Base-by-base conservation (phyloP, 164 flowering plant genomes). In the Kingdonia uniflora region DNA sequence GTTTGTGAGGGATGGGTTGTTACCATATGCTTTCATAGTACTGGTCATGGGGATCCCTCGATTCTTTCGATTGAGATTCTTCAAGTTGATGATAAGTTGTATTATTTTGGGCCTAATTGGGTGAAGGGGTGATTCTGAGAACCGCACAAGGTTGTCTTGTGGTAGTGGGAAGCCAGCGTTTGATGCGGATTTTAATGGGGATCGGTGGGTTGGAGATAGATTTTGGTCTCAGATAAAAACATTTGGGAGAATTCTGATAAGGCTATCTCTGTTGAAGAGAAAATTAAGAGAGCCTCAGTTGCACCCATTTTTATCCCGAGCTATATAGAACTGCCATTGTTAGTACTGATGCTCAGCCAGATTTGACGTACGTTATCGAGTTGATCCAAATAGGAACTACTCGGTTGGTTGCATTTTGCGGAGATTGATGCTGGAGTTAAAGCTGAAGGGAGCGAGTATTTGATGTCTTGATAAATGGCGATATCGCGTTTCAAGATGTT, bases 1-100 rank as follows among this genome's bases (percentile, higher is more conserved):
- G 41, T 80, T 78, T 74, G 74, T 94, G 6, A 65, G 47, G 0
- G 95, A 89, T 69, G 75, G 78, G 59, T 85, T 47, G 84, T 78
- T n/a, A 75, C 95, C 6, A 38, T 76, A 42, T 94, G 99, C 74
- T 89, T 94, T 69, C 96, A 87, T 57, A 87, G 96, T 68, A 94
- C 96, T 50, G 99, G 99, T 52, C 99, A 83, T 68, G 99, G 97
- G 45, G 95, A 86, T 60, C 99, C 99, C 40, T 74, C 97, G n/a
- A 65, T 89, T 17, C 75, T 89, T 57, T 71, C 99, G 0, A 77
- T 94, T 56, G 97, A 89, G 64, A 75, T 94, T 60, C 95, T 89
- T 55, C 99, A 89, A 58, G 71, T 94, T 57, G 86, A 89, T 68
- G 77, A 77, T 39, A 72, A 46, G 47, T 92, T 86, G 35, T 94